These are phyloP conservation scores for Teratosphaeria destructans DNA, from an alignment of 2,329 filamentous ascomycete species.

Conservation along the genomic window DNA sequence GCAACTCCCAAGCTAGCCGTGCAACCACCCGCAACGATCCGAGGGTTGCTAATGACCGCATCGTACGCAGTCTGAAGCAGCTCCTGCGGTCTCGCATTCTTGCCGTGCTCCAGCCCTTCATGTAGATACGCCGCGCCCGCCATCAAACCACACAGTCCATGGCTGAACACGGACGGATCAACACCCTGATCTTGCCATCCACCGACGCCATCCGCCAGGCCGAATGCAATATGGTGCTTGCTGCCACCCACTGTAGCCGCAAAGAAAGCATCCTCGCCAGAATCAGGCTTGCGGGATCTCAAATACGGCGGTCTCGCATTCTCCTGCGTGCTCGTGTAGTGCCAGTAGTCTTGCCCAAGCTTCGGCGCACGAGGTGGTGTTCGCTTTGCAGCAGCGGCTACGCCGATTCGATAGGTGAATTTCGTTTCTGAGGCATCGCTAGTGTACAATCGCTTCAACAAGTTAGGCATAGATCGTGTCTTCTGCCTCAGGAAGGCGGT, in stretches of 20 bases:
- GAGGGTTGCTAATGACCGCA: conserved; percentile 61
- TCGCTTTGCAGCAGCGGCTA: conserved; percentile 26
- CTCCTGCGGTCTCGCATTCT: conserved; percentile 41
- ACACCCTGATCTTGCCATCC: conserved; percentile 90
- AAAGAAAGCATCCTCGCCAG: conserved; percentile 96
- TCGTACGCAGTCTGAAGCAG: conserved; percentile 81
- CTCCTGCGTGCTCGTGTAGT: conserved; percentile 22
- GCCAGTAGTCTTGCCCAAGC: conserved; percentile 36
- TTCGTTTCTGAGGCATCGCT: background rate
- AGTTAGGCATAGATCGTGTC: background rate
- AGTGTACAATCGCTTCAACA: background rate
- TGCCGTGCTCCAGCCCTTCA: conserved; percentile 23
- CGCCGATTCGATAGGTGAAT: conserved; percentile 30
- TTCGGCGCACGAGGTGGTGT: conserved; percentile 33
- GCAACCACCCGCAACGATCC: conserved; percentile 73
- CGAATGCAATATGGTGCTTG: conserved; percentile 64
- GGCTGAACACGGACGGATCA: conserved; percentile 90
- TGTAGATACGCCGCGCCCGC: conserved; percentile 41
- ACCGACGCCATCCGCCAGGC: conserved; percentile 87
- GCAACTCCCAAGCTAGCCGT: conserved; percentile 84
- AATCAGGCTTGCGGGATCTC: conserved; percentile 45
- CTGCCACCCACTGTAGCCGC: conserved; percentile 62
- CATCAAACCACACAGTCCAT: conserved; percentile 90
- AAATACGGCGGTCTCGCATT: conserved; percentile 38
- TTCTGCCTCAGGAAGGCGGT: background rate